Conservation (phyloP, 345 rosid genomes). For the Reutealis trisperma region DNA sequence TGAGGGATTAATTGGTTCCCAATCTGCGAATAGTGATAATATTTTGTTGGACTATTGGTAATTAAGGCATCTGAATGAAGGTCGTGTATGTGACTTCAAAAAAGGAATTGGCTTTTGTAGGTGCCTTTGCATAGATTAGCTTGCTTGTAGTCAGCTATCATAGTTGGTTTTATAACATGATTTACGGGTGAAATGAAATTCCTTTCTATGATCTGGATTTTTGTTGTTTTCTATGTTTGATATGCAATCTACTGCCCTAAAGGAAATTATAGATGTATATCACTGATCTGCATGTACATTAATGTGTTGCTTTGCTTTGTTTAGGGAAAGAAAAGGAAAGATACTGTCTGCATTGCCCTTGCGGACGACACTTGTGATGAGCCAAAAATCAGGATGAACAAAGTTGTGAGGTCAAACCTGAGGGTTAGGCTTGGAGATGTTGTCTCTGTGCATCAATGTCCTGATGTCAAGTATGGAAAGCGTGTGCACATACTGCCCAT, state of each 20-base stretch:
- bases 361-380: conserved; percentile 30
- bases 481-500: conserved; percentile 92
- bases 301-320: neutral
- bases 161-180: neutral
- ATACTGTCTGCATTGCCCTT: conserved; percentile 30
- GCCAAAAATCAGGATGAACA: conserved; percentile 37
- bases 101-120: neutral
- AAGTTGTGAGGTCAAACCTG: conserved; percentile 34
- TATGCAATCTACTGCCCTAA: neutral
- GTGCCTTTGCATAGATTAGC: too few relatives aligned
- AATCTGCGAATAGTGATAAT: neutral
- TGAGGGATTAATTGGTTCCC: neutral
- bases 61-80: neutral
- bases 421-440: conserved; percentile 40
- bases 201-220: too few relatives aligned
- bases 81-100: neutral
- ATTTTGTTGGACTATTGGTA: neutral
- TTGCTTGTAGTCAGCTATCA: neutral
- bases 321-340: conserved; percentile 30
- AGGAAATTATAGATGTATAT: neutral
- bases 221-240: neutral
- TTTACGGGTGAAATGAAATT: too few relatives aligned
- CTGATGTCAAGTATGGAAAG: conserved; percentile 81
- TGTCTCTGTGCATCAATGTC: conserved; percentile 34
- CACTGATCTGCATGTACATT: neutral